Percentiles rank a stretch among this genome's conserved stretches.
Evolutionary conservation across 139 green algal genomes (phyloP).

Genomic region (Coelastrella sp.): DNA sequence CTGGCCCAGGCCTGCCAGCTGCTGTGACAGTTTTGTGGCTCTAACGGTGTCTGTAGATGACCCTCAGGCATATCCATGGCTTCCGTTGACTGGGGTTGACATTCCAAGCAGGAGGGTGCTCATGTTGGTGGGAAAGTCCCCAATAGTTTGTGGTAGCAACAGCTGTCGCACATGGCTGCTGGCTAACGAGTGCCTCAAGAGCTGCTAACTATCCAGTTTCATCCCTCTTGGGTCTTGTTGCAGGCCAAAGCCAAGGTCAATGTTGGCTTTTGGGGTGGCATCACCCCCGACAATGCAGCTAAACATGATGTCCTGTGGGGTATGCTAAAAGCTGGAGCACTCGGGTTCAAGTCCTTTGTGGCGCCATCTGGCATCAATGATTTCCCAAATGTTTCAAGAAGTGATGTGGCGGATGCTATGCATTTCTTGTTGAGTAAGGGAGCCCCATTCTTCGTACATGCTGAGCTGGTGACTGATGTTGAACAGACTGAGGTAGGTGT

Average conservation of each 20-base stretch:
- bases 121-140: no score
- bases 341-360: constrained; percentile 97
- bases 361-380: constrained; percentile 91
- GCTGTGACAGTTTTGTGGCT: no score
- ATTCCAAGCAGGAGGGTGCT: no score
- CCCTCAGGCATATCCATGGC: no score
- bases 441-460: constrained; percentile 84
- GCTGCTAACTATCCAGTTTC: neutral
- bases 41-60: no score
- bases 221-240: neutral
- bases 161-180: no score
- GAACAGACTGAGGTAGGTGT: constrained; percentile 55
- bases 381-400: constrained; percentile 77
- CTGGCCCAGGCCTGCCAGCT: no score
- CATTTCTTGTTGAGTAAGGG: constrained; percentile 76
- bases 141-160: no score
- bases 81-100: no score
- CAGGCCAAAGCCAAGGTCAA: constrained; percentile 82
- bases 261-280: constrained; percentile 92
- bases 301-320: constrained; percentile 66
- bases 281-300: constrained; percentile 90
- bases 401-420: constrained; percentile 78
- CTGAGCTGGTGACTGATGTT: constrained; percentile 75
- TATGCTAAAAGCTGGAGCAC: constrained; percentile 60
- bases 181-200: no score